phyloP scores from a whole-genome alignment of 169 alveolate species.

The Plasmodium reichenowi region DNA sequence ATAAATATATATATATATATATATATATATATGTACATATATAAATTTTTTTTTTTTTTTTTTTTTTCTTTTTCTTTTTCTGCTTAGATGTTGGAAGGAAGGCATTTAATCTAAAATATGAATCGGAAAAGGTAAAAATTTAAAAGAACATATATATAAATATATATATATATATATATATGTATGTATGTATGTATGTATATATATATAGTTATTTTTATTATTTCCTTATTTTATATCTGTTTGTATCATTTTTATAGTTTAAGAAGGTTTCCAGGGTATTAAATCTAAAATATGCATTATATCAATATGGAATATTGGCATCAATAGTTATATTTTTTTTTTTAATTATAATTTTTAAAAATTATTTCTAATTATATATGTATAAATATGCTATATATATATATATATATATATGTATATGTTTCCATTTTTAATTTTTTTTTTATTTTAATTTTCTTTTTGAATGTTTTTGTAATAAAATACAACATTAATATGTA shows the following conservation, averaged over 20 bases:
- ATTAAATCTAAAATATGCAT: conserved; percentile 57
- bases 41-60: conserved; percentile 17
- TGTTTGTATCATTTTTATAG: conserved; percentile 16
- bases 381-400: neutral
- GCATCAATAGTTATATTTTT: conserved; percentile 40
- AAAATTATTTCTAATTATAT: conserved; percentile 61
- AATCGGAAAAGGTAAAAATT: conserved; percentile 68
- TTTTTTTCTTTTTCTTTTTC: conserved; percentile 3
- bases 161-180: neutral
- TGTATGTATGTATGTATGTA: neutral
- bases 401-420: no score
- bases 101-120: conserved; percentile 77
- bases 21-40: neutral
- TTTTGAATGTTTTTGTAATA: no score
- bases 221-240: neutral
- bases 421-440: conserved; percentile 18
- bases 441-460: neutral
- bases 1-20: conserved; percentile 2
- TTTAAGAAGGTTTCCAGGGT: conserved; percentile 75
- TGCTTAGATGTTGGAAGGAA: conserved; percentile 82
- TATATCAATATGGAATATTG: conserved; percentile 73
- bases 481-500: no score
- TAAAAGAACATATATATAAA: neutral
- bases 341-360: conserved; percentile 69
- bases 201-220: neutral